Evolutionary conservation across 495 filamentous ascomycete genomes (phyloP).

Genomic region (Viridothelium virens): DNA sequence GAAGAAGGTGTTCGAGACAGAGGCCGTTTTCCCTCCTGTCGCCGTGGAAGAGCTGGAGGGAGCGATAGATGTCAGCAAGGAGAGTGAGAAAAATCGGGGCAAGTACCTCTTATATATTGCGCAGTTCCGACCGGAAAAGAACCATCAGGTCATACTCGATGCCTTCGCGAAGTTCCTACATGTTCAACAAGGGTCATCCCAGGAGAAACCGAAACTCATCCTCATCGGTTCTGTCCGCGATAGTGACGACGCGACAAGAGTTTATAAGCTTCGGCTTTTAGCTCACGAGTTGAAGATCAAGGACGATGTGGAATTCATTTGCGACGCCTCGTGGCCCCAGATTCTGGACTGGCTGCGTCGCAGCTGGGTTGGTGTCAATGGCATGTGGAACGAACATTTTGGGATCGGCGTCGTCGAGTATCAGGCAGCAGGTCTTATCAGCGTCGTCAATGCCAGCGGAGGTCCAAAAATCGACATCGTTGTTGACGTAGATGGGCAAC

Average conservation of each 20-base stretch:
- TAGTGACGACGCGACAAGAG: slow-evolving; percentile 70
- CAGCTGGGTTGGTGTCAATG: slow-evolving; percentile 80
- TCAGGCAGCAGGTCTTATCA: slow-evolving; percentile 85
- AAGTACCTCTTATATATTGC: slow-evolving; percentile 81
- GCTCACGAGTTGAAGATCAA: slow-evolving; percentile 81
- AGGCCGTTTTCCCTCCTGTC: slow-evolving; percentile 83
- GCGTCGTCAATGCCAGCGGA: slow-evolving; percentile 84
- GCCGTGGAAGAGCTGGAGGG: slow-evolving; percentile 74
- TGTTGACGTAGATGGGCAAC: slow-evolving; percentile 61
- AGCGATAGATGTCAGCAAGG: slow-evolving; percentile 57
- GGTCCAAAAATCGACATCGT: slow-evolving; percentile 93
- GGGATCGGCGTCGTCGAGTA: slow-evolving; percentile 98
- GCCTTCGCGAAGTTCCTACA: slow-evolving; percentile 68
- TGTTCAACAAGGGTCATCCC: slow-evolving; percentile 31
- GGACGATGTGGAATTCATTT: slow-evolving; percentile 74
- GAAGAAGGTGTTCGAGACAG: slow-evolving; percentile 40
- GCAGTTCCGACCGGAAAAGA: slow-evolving; percentile 96
- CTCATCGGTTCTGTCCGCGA: slow-evolving; percentile 85
- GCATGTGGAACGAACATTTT: slow-evolving; percentile 99
- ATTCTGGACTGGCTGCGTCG: slow-evolving; percentile 68
- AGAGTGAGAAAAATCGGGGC: slow-evolving; percentile 58
- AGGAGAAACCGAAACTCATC: slow-evolving; percentile 52
- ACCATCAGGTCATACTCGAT: slow-evolving; percentile 74
- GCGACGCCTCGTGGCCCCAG: slow-evolving; percentile 79
- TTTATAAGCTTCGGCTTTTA: slow-evolving; percentile 82